Conservation (phyloP, 495 filamentous ascomycete genomes). For the Penicillium pulvis region DNA sequence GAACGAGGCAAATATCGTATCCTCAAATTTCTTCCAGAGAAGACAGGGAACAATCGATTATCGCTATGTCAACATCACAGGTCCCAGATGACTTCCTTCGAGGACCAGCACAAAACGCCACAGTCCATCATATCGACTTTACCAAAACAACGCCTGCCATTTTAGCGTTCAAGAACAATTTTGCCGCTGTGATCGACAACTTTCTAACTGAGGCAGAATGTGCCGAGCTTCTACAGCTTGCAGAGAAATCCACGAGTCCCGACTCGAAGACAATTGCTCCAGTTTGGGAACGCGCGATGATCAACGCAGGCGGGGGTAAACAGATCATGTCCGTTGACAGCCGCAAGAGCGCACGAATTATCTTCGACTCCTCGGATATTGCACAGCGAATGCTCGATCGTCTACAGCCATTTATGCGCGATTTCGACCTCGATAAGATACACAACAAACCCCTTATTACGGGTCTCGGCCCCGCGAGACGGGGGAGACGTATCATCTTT, state of each 20-base stretch:
- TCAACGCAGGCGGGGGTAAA: slow-evolving; percentile 66
- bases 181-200: slow-evolving; percentile 67
- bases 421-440: slow-evolving; percentile 37
- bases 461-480: slow-evolving; percentile 45
- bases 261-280: slow-evolving; percentile 12
- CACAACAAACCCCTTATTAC: slow-evolving; percentile 46
- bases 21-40: no score
- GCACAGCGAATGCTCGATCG: slow-evolving; percentile 63
- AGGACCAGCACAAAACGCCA: slow-evolving; percentile 25
- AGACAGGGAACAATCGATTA: no score
- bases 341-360: slow-evolving; percentile 73
- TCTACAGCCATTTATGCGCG: slow-evolving; percentile 50
- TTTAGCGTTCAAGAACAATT: slow-evolving; percentile 54
- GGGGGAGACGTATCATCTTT: slow-evolving; percentile 57
- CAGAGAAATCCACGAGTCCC: slow-evolving; percentile 45
- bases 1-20: no score
- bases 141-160: slow-evolving; percentile 45
- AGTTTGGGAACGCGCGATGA: slow-evolving; percentile 43
- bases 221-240: slow-evolving; percentile 53
- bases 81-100: slow-evolving; percentile 24
- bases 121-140: slow-evolving; percentile 52
- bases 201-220: slow-evolving; percentile 64
- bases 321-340: slow-evolving; percentile 58
- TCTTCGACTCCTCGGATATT: slow-evolving; percentile 66
- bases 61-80: slow-evolving; percentile 12